Percentiles rank a stretch among this genome's conserved stretches.
Evolutionary conservation across 176 grass and related monocot genomes (phyloP).

Genomic region (Aegilops tauschii): DNA sequence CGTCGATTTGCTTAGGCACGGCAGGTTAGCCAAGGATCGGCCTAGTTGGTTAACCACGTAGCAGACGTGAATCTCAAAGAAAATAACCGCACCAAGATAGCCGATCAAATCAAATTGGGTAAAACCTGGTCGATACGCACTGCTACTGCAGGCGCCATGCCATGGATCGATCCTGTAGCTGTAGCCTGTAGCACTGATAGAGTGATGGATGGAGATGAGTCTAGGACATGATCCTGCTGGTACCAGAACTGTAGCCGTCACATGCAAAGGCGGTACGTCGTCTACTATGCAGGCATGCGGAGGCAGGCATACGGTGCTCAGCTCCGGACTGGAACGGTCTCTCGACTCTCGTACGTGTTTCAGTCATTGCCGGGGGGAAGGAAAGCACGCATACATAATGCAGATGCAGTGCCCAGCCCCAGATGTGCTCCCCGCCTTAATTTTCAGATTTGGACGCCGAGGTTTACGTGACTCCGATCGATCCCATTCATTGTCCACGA

Average conservation of each 20-base stretch:
- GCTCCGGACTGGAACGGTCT: background rate
- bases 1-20: background rate
- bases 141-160: background rate
- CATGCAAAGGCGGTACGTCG: slow-evolving; percentile 1
- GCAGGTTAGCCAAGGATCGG: background rate
- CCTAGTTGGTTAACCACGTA: background rate
- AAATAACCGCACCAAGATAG: background rate
- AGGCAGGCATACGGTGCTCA: background rate
- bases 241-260: background rate
- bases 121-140: background rate
- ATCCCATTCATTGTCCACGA: background rate
- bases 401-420: background rate
- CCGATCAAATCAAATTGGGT: too few relatives aligned
- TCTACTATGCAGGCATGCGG: background rate
- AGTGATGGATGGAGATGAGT: background rate
- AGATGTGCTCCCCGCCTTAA: background rate
- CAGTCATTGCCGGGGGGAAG: background rate
- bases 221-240: background rate
- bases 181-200: background rate
- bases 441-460: too few relatives aligned
- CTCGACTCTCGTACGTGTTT: background rate
- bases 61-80: background rate
- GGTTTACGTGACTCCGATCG: background rate
- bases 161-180: background rate
- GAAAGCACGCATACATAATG: background rate